Conservation (phyloP, 2,329 filamentous ascomycete genomes). For the Talaromyces islandicus region DNA sequence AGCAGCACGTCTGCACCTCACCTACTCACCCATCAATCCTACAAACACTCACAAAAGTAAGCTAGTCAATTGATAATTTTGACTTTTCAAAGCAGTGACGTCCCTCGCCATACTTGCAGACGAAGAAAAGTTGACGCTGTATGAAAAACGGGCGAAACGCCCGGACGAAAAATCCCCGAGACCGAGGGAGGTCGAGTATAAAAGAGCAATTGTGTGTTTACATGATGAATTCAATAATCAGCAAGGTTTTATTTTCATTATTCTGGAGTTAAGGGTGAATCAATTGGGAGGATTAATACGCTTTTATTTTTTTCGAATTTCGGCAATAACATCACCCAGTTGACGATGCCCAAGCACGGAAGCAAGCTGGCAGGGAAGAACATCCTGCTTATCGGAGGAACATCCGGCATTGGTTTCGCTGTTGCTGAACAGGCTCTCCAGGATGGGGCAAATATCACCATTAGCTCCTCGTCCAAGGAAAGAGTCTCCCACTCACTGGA, state of each 20-base stretch:
- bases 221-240: not conserved
- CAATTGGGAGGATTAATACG: no score
- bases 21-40: no score
- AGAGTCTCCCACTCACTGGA: slow-evolving; percentile 35
- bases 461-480: slow-evolving; percentile 41
- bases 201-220: not conserved
- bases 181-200: not conserved
- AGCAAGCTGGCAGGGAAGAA: slow-evolving; percentile 40
- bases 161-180: not conserved
- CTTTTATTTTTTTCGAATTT: not conserved
- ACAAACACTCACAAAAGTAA: no score
- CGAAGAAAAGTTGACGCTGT: not conserved
- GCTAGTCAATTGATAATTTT: no score
- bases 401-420: slow-evolving; percentile 47
- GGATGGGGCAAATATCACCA: slow-evolving; percentile 42
- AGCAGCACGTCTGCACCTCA: no score
- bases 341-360: not conserved
- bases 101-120: not conserved
- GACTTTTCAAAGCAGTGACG: no score
- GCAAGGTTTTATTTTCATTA: no score
- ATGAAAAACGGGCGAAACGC: not conserved
- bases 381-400: slow-evolving; percentile 49
- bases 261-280: not conserved
- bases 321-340: not conserved
- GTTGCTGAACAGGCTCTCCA: slow-evolving; percentile 48